Evolutionary conservation across 2,329 filamentous ascomycete species (phyloP), one percentile per base, ranked within the genome.

Genomic region (Penicillium aurantiogriseum): DNA sequence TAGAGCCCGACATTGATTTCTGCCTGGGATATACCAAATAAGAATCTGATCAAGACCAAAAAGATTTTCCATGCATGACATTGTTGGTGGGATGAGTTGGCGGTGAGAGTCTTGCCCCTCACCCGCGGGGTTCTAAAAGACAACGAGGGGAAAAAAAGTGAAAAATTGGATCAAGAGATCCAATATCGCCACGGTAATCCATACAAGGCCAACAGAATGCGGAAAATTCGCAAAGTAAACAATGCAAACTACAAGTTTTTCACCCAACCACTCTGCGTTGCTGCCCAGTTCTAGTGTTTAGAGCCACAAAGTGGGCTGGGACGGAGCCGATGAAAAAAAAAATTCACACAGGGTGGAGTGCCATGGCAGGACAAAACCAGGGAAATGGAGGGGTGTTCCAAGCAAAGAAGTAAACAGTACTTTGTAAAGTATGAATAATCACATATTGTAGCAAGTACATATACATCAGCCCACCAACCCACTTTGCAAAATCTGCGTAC

Each of bases 401-500:
- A 33, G 25, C 43, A 53, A 9, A 17, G 7, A 52, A 6, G 56
- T 57, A 57, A 2, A 13, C 2, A 40, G 51, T 64, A 63, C 61
- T 27, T 51, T 3, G 10, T 29, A 25, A 40, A 54, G 40, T 42
- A 39, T 56, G n/a, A 11, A 10, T 7, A 2, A 7, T 0, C 2
- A 1, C 21, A 13, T 44, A 4, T 3, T 25, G 19, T 9, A 35
- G 6, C 0, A 61, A 11, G 62, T 64, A 64, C 2, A 35, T 17
- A 0, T 43, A 62, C 63, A 39, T 38, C 5, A 19, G 11, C 13
- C 33, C 29, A 54, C 54, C 61, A 66, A 59, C 64, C 66, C 67
- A 63, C 62, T 54, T 51, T 52, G 63, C 67, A 74, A 70, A 74
- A 69, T 74, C 65, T 72, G 64, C 68, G 64, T 58, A 63, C 64